phyloP scores from a whole-genome alignment of 1,139 yeast genomes.

The Petasospora fabianii region DNA sequence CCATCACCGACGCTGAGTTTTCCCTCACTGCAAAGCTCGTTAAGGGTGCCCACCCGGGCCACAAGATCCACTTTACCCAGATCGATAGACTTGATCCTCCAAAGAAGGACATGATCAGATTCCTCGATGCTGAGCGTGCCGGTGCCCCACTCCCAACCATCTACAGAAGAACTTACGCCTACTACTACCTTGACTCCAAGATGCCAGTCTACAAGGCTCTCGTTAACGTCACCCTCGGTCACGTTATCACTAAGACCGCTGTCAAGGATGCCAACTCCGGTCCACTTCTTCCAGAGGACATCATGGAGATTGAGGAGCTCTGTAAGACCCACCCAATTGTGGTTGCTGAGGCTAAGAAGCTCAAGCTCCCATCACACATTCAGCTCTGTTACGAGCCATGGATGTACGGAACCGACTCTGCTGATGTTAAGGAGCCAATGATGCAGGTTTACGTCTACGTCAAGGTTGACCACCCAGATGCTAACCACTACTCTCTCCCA shows the following conservation, averaged over 20 bases:
- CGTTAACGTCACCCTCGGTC: conserved; percentile 63
- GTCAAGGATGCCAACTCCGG: conserved; percentile 65
- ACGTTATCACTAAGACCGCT: conserved; percentile 53
- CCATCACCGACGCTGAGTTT: conserved; percentile 64
- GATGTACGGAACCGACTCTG: conserved; percentile 82
- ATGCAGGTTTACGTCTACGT: conserved; percentile 79
- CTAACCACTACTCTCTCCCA: conserved; percentile 83
- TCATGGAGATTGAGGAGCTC: conserved; percentile 49
- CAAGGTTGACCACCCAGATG: conserved; percentile 67
- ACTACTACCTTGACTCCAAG: conserved; percentile 56
- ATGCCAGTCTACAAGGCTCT: conserved; percentile 67
- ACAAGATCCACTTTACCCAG: conserved; percentile 61
- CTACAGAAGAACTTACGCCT: conserved; percentile 63
- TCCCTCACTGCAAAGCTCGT: conserved; percentile 58
- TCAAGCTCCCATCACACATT: conserved; percentile 54
- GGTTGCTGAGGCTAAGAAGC: conserved; percentile 58
- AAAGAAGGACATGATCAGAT: conserved; percentile 66
- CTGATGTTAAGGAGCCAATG: conserved; percentile 40
- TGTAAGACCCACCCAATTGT: conserved; percentile 56
- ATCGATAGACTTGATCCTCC: conserved; percentile 80
- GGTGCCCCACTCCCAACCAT: conserved; percentile 49
- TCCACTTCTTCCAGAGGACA: conserved; percentile 71
- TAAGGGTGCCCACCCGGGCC: conserved; percentile 46
- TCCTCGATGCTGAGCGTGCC: conserved; percentile 62
- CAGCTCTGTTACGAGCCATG: conserved; percentile 72